Conservation (phyloP, 148 eudicot genomes). For the Amaranthus palmeri region DNA sequence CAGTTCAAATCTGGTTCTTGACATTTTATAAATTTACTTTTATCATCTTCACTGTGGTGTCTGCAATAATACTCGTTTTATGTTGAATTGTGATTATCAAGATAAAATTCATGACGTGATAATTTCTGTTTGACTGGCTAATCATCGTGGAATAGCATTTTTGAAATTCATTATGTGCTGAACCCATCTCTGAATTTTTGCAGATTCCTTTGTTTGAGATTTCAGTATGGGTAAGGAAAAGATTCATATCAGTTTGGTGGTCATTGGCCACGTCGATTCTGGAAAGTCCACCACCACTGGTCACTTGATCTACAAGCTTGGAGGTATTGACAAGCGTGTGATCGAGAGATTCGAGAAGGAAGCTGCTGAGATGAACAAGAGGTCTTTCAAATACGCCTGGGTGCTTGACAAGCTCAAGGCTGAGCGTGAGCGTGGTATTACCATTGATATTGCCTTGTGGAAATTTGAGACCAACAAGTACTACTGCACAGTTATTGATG, state of each 20-base stretch:
- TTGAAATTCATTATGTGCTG: too few species aligned
- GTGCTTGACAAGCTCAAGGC: conserved; percentile 55
- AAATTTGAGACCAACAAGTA: conserved; percentile 44
- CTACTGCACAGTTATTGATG: conserved; percentile 44
- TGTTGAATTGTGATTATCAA: too few species aligned
- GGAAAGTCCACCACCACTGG: conserved; percentile 50
- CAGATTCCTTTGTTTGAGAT: too few species aligned
- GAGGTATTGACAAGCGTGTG: conserved; percentile 58
- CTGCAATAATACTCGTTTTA: too few species aligned
- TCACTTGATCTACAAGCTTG: conserved; percentile 55
- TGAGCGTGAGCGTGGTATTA: conserved; percentile 44
- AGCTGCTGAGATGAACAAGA: conserved; percentile 65
- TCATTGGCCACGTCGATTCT: conserved; percentile 43
- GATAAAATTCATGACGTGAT: too few species aligned
- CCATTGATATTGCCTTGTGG: conserved; percentile 48
- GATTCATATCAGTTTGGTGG: conserved; percentile 32
- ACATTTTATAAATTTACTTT: too few species aligned
- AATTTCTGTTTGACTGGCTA: too few species aligned
- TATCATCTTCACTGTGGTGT: too few species aligned
- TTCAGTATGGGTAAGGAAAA: conserved; percentile 34
- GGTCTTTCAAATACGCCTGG: conserved; percentile 60
- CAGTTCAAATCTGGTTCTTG: too few species aligned
- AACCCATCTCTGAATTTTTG: too few species aligned
- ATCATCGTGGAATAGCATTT: too few species aligned
- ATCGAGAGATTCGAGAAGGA: conserved; percentile 60